phyloP scores from a whole-genome alignment of 768 basidiomycete species.

The Lyophyllum atratum region DNA sequence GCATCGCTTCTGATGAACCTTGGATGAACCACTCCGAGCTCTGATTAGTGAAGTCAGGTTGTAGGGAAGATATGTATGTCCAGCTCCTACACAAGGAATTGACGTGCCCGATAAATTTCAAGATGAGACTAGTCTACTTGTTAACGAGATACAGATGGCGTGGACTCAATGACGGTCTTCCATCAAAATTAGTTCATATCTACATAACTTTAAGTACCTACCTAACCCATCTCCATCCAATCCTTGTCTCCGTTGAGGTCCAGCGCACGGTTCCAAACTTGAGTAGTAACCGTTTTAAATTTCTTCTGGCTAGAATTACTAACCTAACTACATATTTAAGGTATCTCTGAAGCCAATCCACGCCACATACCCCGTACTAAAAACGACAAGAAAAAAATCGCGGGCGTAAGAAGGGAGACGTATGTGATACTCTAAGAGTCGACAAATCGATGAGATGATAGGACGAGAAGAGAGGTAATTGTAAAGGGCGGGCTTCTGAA shows the following conservation, averaged over 20 bases:
- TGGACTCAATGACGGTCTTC: too few relatives aligned
- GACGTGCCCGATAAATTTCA: too few relatives aligned
- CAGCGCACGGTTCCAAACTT: neutral
- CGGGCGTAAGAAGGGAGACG: constrained; percentile 4
- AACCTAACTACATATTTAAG: constrained; percentile 13
- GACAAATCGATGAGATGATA: constrained; percentile 13
- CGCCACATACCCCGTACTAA: constrained; percentile 10
- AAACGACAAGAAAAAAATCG: constrained; percentile 7
- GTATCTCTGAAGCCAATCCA: constrained; percentile 11
- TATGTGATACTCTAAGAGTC: constrained; percentile 15
- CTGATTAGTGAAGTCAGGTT: too few relatives aligned
- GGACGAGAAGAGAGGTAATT: neutral
- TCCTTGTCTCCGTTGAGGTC: neutral
- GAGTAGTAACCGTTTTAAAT: neutral
- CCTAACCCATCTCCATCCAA: neutral
- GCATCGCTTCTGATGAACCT: too few relatives aligned
- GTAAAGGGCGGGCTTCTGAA: neutral
- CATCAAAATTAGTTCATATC: too few relatives aligned
- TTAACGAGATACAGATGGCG: too few relatives aligned
- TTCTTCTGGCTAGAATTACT: constrained; percentile 9
- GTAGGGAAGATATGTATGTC: too few relatives aligned
- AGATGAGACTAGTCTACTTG: too few relatives aligned
- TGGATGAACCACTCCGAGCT: too few relatives aligned
- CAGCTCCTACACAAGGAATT: too few relatives aligned
- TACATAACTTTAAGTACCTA: too few relatives aligned